Conservation (phyloP, 495 filamentous ascomycete genomes). For the Tuber brumale region DNA sequence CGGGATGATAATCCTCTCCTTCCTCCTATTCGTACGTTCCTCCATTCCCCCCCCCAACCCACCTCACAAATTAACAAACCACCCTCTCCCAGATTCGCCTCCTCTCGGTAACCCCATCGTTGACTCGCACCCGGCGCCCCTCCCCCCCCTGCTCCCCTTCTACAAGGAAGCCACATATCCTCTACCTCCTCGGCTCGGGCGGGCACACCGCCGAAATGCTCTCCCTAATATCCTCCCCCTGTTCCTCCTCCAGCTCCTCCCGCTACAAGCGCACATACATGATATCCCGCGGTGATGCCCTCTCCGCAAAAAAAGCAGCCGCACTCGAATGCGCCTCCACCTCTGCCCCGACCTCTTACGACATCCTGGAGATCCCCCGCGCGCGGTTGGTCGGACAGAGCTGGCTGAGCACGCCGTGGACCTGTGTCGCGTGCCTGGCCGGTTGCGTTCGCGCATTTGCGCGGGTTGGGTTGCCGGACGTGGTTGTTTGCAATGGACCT, state of each 20-base stretch:
- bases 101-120: slow-evolving; percentile 48
- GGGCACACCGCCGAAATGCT: slow-evolving; percentile 95
- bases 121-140: slow-evolving; percentile 31
- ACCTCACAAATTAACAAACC: no score
- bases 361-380: slow-evolving; percentile 50
- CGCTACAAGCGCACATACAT: slow-evolving; percentile 72
- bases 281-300: slow-evolving; percentile 65
- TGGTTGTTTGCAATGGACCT: slow-evolving; percentile 84
- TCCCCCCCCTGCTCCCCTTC: slow-evolving; percentile 24
- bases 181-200: slow-evolving; percentile 82
- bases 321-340: slow-evolving; percentile 53
- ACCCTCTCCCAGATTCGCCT: slow-evolving; percentile 47
- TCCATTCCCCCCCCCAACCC: background rate
- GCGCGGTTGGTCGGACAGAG: slow-evolving; percentile 59
- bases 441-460: slow-evolving; percentile 29
- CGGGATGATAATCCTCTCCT: background rate
- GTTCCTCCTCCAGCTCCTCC: slow-evolving; percentile 46
- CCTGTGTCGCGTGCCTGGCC: slow-evolving; percentile 23
- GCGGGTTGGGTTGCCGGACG: slow-evolving; percentile 50
- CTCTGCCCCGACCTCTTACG: slow-evolving; percentile 25
- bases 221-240: slow-evolving; percentile 54
- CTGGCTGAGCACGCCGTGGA: slow-evolving; percentile 52
- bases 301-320: slow-evolving; percentile 61
- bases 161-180: slow-evolving; percentile 53
- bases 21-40: background rate